Base-by-base conservation (phyloP, 148 eudicot species). In the Cornus kousa region DNA sequence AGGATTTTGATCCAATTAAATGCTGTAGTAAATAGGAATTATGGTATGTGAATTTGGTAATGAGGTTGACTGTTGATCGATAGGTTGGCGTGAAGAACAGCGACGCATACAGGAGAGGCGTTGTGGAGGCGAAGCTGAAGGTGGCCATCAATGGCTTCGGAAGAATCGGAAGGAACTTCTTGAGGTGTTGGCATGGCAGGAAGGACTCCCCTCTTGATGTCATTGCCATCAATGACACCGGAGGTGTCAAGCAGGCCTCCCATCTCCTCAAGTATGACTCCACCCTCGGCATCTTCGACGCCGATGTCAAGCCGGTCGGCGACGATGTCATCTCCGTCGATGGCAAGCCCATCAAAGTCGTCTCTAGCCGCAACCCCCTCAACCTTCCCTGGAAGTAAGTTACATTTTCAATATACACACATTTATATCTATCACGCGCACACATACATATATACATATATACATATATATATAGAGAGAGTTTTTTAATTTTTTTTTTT, bases 191-290 rank as follows among this genome's bases (percentile, higher is more conserved):
- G 99, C 98, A 96, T 31, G 99, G 99, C 9, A 84, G 99, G 78
- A 89, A 96, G 78, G 95, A 92, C 81, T 96, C 99, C 1, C 98
- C 97, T 28, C 89, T 96, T 0, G 99, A 96, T 11, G 95, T 96
- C 20, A 79, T 96, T 0, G 94, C 83, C 81, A 90, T 96, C 86
- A 96, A 96, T 71, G 99, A 96, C 91, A 93, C 94, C 22, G 99
- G 99, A 7, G 99, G 99, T 70, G 95, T 93, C 65, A 96, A 96
- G 83, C 98, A 93, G 76, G 99, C 99, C 35, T 92, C 99, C 39
- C 99, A 96, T 90, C 97, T 96, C 59, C 97, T 96, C 83, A 96
- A 96, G 82, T 96, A 96, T 75, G 99, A 96, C 81, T 96, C 99
- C 75, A 96, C 95, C 76, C 97, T 96, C 73, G 99, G 99, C 17